These are phyloP conservation scores for Mucor indicus DNA, from an alignment of 371 early-diverging fungal genomes.

Conservation along the genomic window DNA sequence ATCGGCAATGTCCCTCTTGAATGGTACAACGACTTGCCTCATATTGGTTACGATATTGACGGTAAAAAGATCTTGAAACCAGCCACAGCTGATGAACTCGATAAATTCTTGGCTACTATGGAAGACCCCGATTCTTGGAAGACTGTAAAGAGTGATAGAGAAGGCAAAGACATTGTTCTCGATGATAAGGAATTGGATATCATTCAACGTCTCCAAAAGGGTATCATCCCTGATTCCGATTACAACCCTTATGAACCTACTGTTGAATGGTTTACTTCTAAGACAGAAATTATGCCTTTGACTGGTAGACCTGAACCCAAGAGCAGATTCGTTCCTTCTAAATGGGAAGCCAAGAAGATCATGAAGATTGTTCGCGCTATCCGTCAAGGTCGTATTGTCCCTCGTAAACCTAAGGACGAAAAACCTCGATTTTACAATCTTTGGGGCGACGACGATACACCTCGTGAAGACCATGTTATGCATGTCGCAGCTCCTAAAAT, in stretches of 20 bases:
- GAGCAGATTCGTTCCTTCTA: constrained; percentile 92
- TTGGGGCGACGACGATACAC: constrained; percentile 74
- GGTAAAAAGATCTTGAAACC: constrained; percentile 90
- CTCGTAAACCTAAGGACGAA: constrained; percentile 59
- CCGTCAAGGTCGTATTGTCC: constrained; percentile 80
- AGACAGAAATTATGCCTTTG: constrained; percentile 77
- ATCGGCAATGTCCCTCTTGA: constrained; percentile 94
- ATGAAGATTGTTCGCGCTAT: constrained; percentile 97
- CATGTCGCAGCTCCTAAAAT: constrained; percentile 93
- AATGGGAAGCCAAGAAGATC: constrained; percentile 88
- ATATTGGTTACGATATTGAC: constrained; percentile 93
- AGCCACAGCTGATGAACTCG: constrained; percentile 87
- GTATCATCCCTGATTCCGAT: constrained; percentile 77
- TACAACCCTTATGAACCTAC: constrained; percentile 90
- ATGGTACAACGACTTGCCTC: constrained; percentile 95
- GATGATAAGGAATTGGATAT: constrained; percentile 89
- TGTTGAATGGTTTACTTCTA: constrained; percentile 91
- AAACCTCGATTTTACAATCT: constrained; percentile 80
- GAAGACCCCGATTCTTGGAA: constrained; percentile 93
- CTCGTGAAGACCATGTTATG: constrained; percentile 64
- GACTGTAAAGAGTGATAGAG: constrained; percentile 77
- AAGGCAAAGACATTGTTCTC: constrained; percentile 79
- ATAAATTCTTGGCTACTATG: constrained; percentile 86
- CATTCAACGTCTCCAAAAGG: constrained; percentile 81
- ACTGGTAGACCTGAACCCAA: constrained; percentile 90